Evolutionary conservation across 129 eudicot genomes (phyloP).

Genomic region (Erigeron canadensis): DNA sequence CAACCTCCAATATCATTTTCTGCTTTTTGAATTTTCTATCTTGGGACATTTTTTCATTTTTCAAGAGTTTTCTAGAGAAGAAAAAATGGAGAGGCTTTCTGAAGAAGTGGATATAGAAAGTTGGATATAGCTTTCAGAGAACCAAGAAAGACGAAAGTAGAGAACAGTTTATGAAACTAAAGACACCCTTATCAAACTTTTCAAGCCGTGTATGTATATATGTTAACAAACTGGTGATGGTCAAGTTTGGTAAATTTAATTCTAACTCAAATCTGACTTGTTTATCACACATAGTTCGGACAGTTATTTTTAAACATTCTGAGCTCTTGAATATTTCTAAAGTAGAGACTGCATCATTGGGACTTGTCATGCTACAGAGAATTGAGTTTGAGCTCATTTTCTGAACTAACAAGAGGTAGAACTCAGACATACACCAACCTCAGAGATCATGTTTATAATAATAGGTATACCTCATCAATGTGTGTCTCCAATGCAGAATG

Average conservation of each 20-base stretch:
- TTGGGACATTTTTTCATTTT: too few relatives aligned
- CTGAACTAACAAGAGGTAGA: neutral
- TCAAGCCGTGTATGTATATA: neutral
- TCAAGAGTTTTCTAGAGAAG: too few relatives aligned
- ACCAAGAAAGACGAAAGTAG: too few relatives aligned
- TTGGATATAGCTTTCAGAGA: too few relatives aligned
- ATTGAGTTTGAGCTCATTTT: neutral
- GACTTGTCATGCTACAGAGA: neutral
- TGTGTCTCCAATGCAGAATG: slow-evolving; percentile 35
- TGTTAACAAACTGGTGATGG: neutral
- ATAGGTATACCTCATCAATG: slow-evolving; percentile 32
- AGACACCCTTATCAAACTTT: neutral
- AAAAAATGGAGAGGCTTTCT: too few relatives aligned
- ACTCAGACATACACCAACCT: neutral
- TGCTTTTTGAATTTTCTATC: too few relatives aligned
- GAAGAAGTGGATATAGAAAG: too few relatives aligned
- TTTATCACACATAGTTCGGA: neutral
- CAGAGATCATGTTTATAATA: neutral
- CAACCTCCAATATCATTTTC: neutral
- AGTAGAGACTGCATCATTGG: neutral
- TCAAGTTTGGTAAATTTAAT: neutral
- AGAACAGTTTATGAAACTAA: too few relatives aligned
- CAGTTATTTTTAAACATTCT: neutral
- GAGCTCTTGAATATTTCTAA: neutral
- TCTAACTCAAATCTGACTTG: neutral